These are phyloP conservation scores for Sutorius australiensis DNA, from an alignment of 768 basidiomycete species.

Conservation along the genomic window DNA sequence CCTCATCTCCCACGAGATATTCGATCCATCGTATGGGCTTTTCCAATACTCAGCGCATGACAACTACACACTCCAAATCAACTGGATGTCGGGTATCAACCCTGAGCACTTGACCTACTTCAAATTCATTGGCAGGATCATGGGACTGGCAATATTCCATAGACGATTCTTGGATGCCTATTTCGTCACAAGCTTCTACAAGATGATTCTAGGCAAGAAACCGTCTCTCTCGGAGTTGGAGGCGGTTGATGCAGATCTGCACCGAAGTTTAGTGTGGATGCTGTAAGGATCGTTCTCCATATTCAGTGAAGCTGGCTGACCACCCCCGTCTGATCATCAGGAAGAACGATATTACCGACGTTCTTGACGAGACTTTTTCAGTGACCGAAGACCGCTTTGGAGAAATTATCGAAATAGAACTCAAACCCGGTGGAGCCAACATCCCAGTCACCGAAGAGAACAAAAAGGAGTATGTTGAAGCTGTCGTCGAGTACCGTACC, in stretches of 20 bases:
- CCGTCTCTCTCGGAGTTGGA: constrained; percentile 63
- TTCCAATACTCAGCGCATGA: constrained; percentile 80
- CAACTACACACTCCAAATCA: constrained; percentile 79
- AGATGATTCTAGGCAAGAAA: constrained; percentile 65
- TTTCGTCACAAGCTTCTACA: constrained; percentile 78
- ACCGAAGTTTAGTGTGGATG: constrained; percentile 72
- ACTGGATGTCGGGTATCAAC: constrained; percentile 70
- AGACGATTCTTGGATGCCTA: constrained; percentile 75
- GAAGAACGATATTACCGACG: constrained; percentile 72
- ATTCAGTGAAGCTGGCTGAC: background rate
- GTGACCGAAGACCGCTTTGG: constrained; percentile 73
- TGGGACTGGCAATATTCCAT: constrained; percentile 77
- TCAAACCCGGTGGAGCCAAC: constrained; percentile 58
- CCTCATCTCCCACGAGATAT: constrained; percentile 77
- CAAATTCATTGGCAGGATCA: constrained; percentile 72
- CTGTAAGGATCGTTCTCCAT: constrained; percentile 43
- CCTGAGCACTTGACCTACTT: constrained; percentile 78
- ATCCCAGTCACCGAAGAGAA: constrained; percentile 68
- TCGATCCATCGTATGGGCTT: constrained; percentile 78
- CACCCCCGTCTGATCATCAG: constrained; percentile 31
- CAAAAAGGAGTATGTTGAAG: constrained; percentile 75
- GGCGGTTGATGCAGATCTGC: constrained; percentile 63
- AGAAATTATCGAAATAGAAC: constrained; percentile 62
- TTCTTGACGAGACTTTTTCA: constrained; percentile 71
- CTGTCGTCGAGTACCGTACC: constrained; percentile 80